phyloP scores from a whole-genome alignment of 1,139 yeast species.

The Meyerozyma athensensis region DNA sequence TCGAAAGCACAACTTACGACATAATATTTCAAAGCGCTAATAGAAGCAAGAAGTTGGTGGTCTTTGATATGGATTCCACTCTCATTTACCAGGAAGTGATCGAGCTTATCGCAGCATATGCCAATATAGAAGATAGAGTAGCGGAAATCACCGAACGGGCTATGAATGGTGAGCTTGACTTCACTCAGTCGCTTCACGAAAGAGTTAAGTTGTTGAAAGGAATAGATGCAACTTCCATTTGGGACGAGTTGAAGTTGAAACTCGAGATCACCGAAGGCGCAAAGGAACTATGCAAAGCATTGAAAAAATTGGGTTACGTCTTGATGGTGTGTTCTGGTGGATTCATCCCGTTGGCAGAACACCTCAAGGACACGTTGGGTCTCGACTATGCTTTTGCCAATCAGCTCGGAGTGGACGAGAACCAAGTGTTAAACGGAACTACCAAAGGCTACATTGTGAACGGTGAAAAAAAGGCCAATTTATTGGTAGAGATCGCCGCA shows the following conservation, averaged over 20 bases:
- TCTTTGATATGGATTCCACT: slow-evolving; percentile 98
- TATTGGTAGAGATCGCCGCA: slow-evolving; percentile 62
- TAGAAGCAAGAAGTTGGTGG: slow-evolving; percentile 61
- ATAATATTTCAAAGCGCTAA: slow-evolving; percentile 28
- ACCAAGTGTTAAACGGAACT: slow-evolving; percentile 48
- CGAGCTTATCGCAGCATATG: slow-evolving; percentile 87
- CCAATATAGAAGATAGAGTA: slow-evolving; percentile 72
- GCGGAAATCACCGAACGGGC: slow-evolving; percentile 86
- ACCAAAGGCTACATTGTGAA: slow-evolving; percentile 78
- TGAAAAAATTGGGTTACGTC: slow-evolving; percentile 59
- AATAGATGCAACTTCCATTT: slow-evolving; percentile 63
- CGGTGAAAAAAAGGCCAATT: slow-evolving; percentile 75
- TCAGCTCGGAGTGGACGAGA: slow-evolving; percentile 51
- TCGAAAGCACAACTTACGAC: slow-evolving; percentile 18
- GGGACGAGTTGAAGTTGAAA: slow-evolving; percentile 72
- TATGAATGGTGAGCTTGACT: slow-evolving; percentile 96
- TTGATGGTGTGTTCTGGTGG: slow-evolving; percentile 95
- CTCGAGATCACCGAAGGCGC: slow-evolving; percentile 83
- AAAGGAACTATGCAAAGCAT: slow-evolving; percentile 55
- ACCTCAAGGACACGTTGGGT: slow-evolving; percentile 62
- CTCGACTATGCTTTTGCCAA: slow-evolving; percentile 91
- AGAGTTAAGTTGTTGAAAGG: slow-evolving; percentile 80
- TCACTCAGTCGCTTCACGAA: slow-evolving; percentile 70
- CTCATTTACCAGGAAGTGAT: slow-evolving; percentile 94
- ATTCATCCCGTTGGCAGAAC: slow-evolving; percentile 79